A percentile compares a stretch with the other conserved stretches of the same genome.
These are phyloP conservation scores for Lipomyces anomalus DNA, from an alignment of 805 yeast species.

Conservation along the genomic window DNA sequence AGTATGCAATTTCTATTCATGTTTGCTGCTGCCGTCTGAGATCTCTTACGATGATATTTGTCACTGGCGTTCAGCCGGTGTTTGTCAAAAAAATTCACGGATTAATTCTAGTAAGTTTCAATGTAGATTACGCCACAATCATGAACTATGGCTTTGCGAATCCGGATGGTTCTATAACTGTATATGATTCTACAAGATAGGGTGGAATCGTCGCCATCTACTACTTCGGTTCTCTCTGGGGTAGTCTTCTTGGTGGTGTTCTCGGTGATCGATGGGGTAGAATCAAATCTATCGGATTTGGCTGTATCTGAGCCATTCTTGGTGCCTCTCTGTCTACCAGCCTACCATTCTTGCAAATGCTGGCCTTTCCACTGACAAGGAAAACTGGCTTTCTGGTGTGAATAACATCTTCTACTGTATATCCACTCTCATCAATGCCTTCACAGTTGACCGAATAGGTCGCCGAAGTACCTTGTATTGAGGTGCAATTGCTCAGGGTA, in stretches of 20 bases:
- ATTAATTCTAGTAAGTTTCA: too few species aligned
- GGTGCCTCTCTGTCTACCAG: conserved; percentile 39
- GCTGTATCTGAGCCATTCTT: conserved; percentile 26
- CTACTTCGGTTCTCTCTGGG: conserved; percentile 30
- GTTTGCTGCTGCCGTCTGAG: too few species aligned
- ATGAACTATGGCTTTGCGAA: conserved; percentile 27
- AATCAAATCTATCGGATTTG: conserved; percentile 43
- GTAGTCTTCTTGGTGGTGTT: conserved; percentile 7
- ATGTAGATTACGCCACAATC: conserved; percentile 29
- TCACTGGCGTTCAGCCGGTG: too few species aligned
- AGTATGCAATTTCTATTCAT: too few species aligned
- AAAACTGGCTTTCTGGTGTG: conserved; percentile 10
- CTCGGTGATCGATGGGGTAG: conserved; percentile 55
- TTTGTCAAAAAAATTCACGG: too few species aligned
- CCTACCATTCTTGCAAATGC: conserved; percentile 10
- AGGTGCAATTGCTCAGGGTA: conserved; percentile 29
- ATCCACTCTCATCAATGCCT: conserved; percentile 12
- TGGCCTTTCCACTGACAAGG: conserved; percentile 3
- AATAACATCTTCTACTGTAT: conserved; percentile 13
- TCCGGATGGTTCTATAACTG: conserved; percentile 20
- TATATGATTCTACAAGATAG: conserved; percentile 24
- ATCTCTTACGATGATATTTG: too few species aligned
- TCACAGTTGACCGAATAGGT: conserved; percentile 21
- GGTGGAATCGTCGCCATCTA: conserved; percentile 34
- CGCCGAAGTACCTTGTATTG: conserved; percentile 16